Conservation (phyloP, 805 yeast species). For the Kodamaea kaohsiungensis region DNA sequence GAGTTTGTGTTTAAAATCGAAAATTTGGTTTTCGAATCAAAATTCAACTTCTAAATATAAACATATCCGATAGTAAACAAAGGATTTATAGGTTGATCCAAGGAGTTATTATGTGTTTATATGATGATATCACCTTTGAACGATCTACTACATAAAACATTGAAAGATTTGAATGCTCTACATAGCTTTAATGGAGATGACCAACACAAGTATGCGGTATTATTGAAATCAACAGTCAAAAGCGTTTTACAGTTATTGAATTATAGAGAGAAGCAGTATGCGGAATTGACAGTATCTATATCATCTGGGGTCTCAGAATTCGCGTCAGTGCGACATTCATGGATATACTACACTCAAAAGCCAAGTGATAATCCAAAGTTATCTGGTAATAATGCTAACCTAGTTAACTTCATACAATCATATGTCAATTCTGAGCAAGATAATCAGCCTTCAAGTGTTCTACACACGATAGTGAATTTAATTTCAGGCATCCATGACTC, state of each 20-base stretch:
- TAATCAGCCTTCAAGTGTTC: background rate
- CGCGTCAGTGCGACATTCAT: background rate
- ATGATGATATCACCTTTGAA: constrained; percentile 10
- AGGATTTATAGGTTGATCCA: background rate
- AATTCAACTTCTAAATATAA: background rate
- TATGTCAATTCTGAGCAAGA: background rate
- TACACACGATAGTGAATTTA: constrained; percentile 6
- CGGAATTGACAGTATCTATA: constrained; percentile 12
- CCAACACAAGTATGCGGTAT: constrained; percentile 13
- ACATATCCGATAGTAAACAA: background rate
- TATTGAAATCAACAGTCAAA: constrained; percentile 16
- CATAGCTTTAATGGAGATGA: constrained; percentile 12
- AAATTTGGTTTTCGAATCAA: background rate
- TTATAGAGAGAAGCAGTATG: constrained; percentile 16
- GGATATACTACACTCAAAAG: constrained; percentile 8
- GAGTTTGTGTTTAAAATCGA: background rate
- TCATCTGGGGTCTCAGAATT: constrained; percentile 1
- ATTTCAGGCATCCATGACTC: constrained; percentile 8
- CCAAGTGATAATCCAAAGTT: background rate
- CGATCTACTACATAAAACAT: constrained; percentile 19
- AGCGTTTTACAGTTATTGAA: constrained; percentile 17
- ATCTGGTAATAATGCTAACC: background rate
- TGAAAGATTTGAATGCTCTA: constrained; percentile 19
- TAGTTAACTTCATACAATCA: constrained; percentile 8
- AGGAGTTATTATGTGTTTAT: background rate